Conservation (phyloP, 345 rosid species). For the Draba incana region DNA sequence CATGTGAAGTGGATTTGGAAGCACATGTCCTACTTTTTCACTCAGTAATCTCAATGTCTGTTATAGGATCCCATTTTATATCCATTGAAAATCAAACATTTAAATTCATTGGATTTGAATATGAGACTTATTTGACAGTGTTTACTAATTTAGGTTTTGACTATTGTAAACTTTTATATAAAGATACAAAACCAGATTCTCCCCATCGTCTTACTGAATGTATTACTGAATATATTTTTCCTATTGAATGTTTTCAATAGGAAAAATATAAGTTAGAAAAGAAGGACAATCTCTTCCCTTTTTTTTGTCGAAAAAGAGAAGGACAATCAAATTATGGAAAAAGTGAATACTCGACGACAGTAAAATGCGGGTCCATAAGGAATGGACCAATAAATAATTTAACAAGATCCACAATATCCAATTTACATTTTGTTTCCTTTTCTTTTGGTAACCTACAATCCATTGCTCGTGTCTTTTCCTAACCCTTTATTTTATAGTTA, state of each 20-base stretch:
- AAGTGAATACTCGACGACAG: too few relatives aligned
- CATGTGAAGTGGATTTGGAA: conserved; percentile 33
- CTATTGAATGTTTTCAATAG: neutral
- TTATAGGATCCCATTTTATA: neutral
- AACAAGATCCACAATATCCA: too few relatives aligned
- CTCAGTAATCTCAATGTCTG: conserved; percentile 2
- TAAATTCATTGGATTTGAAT: neutral
- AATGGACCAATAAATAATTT: neutral
- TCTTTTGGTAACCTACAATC: neutral
- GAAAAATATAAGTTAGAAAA: neutral
- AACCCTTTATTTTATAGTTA: too few relatives aligned
- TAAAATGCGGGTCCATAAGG: neutral
- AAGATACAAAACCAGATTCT: too few relatives aligned
- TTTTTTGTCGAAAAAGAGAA: neutral
- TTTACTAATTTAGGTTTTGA: too few relatives aligned
- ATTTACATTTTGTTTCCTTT: too few relatives aligned
- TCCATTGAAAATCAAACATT: too few relatives aligned
- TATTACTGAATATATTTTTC: too few relatives aligned
- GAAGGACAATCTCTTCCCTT: too few relatives aligned
- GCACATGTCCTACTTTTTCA: conserved; percentile 24
- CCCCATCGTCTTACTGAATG: too few relatives aligned
- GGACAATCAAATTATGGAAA: neutral
- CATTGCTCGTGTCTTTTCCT: too few relatives aligned
- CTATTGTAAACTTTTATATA: too few relatives aligned
- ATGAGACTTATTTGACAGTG: neutral